Evolutionary conservation across 805 yeast genomes (phyloP).

Genomic region (Starmerella lactis-condensi): DNA sequence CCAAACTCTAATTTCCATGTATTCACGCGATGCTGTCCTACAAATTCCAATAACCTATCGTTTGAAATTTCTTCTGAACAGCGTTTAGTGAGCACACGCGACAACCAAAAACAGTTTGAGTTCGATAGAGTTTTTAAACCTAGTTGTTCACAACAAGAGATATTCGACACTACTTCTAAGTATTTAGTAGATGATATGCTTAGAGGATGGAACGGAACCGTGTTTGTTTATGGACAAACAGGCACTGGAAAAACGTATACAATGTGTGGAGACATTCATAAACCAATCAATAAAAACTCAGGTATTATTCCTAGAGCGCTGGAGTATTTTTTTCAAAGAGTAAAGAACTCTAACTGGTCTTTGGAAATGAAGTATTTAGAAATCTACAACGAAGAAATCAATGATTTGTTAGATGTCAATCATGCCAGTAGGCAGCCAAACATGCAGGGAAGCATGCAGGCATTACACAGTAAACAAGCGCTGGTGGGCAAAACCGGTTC

Average conservation of each 20-base stretch:
- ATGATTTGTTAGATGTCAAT: conserved; percentile 38
- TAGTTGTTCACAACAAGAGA: conserved; percentile 47
- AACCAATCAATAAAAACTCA: conserved; percentile 26
- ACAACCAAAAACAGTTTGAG: conserved; percentile 34
- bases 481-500: too few relatives aligned
- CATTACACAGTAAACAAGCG: neutral
- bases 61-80: neutral
- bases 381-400: conserved; percentile 69
- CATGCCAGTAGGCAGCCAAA: conserved; percentile 15
- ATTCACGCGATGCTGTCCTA: conserved; percentile 8
- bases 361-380: conserved; percentile 58
- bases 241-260: conserved; percentile 70
- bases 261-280: conserved; percentile 64
- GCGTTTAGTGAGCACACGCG: conserved; percentile 2
- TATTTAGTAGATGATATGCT: conserved; percentile 50
- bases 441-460: conserved; percentile 2
- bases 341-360: conserved; percentile 30
- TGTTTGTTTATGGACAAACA: conserved; percentile 80
- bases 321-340: conserved; percentile 33
- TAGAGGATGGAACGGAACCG: conserved; percentile 40
- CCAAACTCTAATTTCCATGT: conserved; percentile 10
- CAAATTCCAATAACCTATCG: neutral
- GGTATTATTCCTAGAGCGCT: conserved; percentile 49
- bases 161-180: conserved; percentile 50
- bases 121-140: conserved; percentile 76